Evolutionary conservation across 371 early-diverging fungal genomes (phyloP).

Genomic region (Mucor indicus): DNA sequence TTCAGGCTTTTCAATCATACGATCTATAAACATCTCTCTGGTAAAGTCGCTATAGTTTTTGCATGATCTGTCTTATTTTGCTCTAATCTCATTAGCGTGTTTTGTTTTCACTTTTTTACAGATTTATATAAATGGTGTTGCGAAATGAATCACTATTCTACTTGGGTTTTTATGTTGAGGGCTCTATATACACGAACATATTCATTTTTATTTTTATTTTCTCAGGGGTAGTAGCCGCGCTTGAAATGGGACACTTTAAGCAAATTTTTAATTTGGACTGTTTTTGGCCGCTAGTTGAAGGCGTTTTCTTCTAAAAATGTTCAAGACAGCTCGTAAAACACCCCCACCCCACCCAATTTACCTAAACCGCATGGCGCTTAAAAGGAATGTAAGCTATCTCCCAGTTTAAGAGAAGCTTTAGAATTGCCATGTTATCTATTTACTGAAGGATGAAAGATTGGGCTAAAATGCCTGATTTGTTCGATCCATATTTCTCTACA

Average conservation of each 20-base stretch:
- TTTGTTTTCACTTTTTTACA: too few relatives aligned
- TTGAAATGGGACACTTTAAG: too few relatives aligned
- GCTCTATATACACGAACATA: too few relatives aligned
- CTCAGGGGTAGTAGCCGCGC: too few relatives aligned
- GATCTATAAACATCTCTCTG: slow-evolving; percentile 16
- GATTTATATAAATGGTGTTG: too few relatives aligned
- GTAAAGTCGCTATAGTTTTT: slow-evolving; percentile 12
- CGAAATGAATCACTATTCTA: too few relatives aligned
- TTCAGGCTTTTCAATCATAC: slow-evolving; percentile 17
- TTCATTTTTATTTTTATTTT: too few relatives aligned
- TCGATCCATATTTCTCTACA: slow-evolving; percentile 4
- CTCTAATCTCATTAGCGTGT: too few relatives aligned
- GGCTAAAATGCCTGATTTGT: slow-evolving; percentile 6
- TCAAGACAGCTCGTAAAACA: slow-evolving; percentile 1
- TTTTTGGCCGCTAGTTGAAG: too few relatives aligned
- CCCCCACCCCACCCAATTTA: not conserved
- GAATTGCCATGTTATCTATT: slow-evolving; percentile 7
- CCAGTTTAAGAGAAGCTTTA: slow-evolving; percentile 6
- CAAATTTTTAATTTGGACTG: too few relatives aligned
- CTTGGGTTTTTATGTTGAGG: too few relatives aligned
- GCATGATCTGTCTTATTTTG: slow-evolving; percentile 10
- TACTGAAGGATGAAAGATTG: slow-evolving; percentile 5
- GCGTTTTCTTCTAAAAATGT: not conserved
- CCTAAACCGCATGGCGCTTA: slow-evolving; percentile 4
- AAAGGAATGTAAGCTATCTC: slow-evolving; percentile 4